phyloP scores from a whole-genome alignment of 2,329 filamentous ascomycete species.

The Colletotrichum spinosum region DNA sequence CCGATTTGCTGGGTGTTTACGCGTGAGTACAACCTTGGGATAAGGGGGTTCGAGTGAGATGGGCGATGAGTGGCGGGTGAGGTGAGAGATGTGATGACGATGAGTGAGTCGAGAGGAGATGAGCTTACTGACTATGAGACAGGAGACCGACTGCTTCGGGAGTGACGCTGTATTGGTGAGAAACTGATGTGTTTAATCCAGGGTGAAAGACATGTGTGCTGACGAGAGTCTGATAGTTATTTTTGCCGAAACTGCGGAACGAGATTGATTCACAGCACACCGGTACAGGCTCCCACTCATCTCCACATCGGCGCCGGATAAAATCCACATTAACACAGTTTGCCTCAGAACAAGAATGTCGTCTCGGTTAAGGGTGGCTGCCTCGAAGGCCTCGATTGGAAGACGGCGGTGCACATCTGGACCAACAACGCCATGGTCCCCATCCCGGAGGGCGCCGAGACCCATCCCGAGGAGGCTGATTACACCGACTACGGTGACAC shows the following conservation, averaged over 20 bases:
- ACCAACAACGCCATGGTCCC: slow-evolving; percentile 75
- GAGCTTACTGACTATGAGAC: slow-evolving; percentile 35
- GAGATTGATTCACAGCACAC: slow-evolving; percentile 71
- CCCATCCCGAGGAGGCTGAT: slow-evolving; percentile 64
- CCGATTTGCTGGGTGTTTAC: slow-evolving; percentile 64
- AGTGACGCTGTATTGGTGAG: slow-evolving; percentile 68
- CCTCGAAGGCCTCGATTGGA: slow-evolving; percentile 72
- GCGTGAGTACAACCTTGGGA: slow-evolving; percentile 55
- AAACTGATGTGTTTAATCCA: background rate
- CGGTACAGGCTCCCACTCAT: slow-evolving; percentile 52
- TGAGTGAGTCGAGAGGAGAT: background rate
- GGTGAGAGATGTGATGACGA: slow-evolving; percentile 6
- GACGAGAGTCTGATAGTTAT: slow-evolving; percentile 53
- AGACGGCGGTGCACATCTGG: slow-evolving; percentile 73
- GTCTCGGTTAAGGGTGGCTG: slow-evolving; percentile 77
- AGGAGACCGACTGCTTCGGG: slow-evolving; percentile 70
- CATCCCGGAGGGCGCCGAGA: slow-evolving; percentile 73
- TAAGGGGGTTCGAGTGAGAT: slow-evolving; percentile 1
- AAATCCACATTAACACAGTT: background rate
- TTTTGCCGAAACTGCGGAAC: slow-evolving; percentile 77
- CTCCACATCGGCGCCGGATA: background rate
- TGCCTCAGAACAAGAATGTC: slow-evolving; percentile 63
- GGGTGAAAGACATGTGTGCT: background rate
- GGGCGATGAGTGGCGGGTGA: background rate
- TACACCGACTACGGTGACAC: slow-evolving; percentile 55